phyloP scores from a whole-genome alignment of 1,139 yeast genomes.

The Pichia sp. region DNA sequence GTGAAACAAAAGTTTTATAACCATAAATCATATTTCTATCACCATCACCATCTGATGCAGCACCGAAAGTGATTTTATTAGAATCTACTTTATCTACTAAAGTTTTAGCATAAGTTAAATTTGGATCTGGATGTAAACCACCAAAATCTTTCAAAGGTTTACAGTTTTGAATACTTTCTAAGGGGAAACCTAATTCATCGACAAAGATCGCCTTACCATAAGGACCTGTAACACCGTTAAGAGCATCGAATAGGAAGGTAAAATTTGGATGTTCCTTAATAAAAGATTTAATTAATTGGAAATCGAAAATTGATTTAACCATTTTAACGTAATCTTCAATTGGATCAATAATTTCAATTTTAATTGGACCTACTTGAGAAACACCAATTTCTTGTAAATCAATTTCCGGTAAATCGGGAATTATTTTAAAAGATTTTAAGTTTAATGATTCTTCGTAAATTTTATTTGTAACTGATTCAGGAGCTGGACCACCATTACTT shows the following conservation, averaged over 20 bases:
- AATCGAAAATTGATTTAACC: conserved; percentile 84
- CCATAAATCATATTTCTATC: conserved; percentile 99
- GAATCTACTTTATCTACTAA: conserved; percentile 79
- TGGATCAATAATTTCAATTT: conserved; percentile 76
- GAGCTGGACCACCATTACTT: conserved; percentile 98
- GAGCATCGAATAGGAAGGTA: conserved; percentile 76
- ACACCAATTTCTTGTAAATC: conserved; percentile 57
- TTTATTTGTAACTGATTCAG: conserved; percentile 84
- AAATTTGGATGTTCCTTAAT: conserved; percentile 50
- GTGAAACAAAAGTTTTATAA: conserved; percentile 90
- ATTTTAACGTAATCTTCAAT: conserved; percentile 69
- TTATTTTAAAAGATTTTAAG: conserved; percentile 54
- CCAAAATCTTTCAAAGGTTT: conserved; percentile 86
- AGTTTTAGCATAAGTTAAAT: conserved; percentile 86
- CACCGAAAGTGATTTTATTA: conserved; percentile 84
- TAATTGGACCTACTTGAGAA: conserved; percentile 41
- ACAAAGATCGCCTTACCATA: conserved; percentile 82
- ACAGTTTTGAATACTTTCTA: conserved; percentile 66
- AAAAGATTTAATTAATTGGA: conserved; percentile 69
- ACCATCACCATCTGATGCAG: conserved; percentile 98
- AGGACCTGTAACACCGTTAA: conserved; percentile 97
- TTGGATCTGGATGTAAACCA: conserved; percentile 97
- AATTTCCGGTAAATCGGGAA: conserved; percentile 45
- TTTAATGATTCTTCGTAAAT: conserved; percentile 65
- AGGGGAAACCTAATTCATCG: conserved; percentile 75